These are phyloP conservation scores for Raffaelea deltoideospora DNA, from an alignment of 2,329 filamentous ascomycete genomes.

Conservation along the genomic window DNA sequence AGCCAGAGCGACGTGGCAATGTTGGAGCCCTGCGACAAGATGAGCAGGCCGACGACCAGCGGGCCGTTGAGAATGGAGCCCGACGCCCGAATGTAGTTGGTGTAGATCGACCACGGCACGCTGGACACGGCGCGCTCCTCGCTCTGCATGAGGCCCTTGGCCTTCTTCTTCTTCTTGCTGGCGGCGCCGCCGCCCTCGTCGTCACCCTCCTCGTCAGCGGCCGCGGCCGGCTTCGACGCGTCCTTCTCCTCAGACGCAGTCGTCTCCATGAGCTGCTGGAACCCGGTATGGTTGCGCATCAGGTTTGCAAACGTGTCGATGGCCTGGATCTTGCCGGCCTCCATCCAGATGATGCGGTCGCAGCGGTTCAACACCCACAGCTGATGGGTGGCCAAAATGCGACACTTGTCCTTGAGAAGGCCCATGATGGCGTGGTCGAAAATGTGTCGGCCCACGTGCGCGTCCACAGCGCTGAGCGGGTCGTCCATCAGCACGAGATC, in stretches of 20 bases:
- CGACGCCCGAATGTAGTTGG: constrained; percentile 60
- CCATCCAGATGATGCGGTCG: constrained; percentile 88
- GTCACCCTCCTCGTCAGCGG: background rate
- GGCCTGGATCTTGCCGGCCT: constrained; percentile 68
- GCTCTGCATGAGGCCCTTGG: constrained; percentile 53
- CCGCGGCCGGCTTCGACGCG: constrained; percentile 29
- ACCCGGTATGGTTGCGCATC: constrained; percentile 63
- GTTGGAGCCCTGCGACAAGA: constrained; percentile 67
- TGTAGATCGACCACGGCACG: constrained; percentile 68
- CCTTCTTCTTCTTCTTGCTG: constrained; percentile 43
- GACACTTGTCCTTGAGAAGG: constrained; percentile 73
- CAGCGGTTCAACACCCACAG: constrained; percentile 83
- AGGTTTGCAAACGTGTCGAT: constrained; percentile 82
- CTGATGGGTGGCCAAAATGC: constrained; percentile 87
- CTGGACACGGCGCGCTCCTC: constrained; percentile 57
- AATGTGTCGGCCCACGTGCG: constrained; percentile 57
- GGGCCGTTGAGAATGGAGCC: constrained; percentile 56
- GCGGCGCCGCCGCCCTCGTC: constrained; percentile 17
- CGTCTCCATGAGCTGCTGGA: constrained; percentile 73
- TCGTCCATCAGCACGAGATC: constrained; percentile 57
- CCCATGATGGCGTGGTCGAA: constrained; percentile 92
- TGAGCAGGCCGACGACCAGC: constrained; percentile 44
- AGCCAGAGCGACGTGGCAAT: constrained; percentile 85
- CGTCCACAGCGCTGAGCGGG: constrained; percentile 53
- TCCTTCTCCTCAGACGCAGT: constrained; percentile 58